phyloP scores from a whole-genome alignment of 192 early-diverging fungal species.

The Coemansia sp. region DNA sequence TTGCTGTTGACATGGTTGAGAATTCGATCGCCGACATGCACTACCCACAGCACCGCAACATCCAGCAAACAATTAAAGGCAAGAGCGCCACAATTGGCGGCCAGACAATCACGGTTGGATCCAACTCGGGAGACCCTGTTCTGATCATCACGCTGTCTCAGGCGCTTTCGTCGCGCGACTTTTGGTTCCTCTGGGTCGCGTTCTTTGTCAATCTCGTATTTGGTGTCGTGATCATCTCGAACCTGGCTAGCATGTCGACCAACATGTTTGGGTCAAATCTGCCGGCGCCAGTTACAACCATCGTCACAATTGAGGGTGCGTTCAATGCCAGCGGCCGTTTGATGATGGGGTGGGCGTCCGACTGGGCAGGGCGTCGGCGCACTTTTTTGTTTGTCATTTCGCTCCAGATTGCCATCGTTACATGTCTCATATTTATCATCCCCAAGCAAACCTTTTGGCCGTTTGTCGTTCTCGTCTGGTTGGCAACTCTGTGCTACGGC shows the following conservation, averaged over 20 bases:
- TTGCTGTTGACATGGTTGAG: constrained; percentile 53
- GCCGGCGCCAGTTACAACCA: constrained; percentile 29
- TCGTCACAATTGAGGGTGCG: constrained; percentile 61
- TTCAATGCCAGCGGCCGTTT: constrained; percentile 62
- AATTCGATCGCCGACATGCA: constrained; percentile 40
- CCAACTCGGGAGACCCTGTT: constrained; percentile 54
- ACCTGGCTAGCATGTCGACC: constrained; percentile 60
- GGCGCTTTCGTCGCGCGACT: constrained; percentile 58
- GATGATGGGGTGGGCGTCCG: constrained; percentile 58
- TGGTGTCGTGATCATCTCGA: constrained; percentile 63
- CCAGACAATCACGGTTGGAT: constrained; percentile 53
- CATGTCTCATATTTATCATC: constrained; percentile 58
- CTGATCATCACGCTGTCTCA: constrained; percentile 54
- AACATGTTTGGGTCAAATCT: constrained; percentile 54
- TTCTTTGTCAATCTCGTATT: constrained; percentile 65
- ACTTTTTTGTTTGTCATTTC: constrained; percentile 62
- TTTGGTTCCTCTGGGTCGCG: constrained; percentile 60
- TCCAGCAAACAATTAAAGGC: constrained; percentile 50
- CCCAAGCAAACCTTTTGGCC: constrained; percentile 55
- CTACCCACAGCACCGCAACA: constrained; percentile 17
- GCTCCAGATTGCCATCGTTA: constrained; percentile 61
- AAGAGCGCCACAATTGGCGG: constrained; percentile 42
- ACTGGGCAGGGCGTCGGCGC: constrained; percentile 61
- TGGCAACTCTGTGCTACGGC: constrained; percentile 69
- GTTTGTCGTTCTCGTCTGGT: constrained; percentile 61